These are phyloP conservation scores for Tylopilus sp. DNA, from an alignment of 1,284 basidiomycete genomes.

Conservation along the genomic window DNA sequence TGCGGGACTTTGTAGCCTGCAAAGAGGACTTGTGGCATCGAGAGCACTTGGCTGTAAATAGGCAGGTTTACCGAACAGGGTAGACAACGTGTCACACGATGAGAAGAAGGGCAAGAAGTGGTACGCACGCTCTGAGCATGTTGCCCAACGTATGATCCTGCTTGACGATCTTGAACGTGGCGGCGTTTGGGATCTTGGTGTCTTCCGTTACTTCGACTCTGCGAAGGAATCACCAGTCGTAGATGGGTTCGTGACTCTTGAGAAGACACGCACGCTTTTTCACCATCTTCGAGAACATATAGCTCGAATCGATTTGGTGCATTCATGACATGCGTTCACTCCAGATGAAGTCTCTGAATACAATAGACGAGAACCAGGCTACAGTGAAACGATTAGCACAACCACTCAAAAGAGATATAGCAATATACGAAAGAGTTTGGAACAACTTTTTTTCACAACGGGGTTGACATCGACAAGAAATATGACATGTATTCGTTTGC, in stretches of 20 bases:
- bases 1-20: constrained; percentile 99
- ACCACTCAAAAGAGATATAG: neutral
- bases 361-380: neutral
- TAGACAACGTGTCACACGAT: neutral
- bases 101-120: neutral
- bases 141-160: constrained; percentile 98
- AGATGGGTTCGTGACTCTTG: neutral
- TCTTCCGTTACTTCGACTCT: constrained; percentile 95
- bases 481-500: constrained; percentile 43
- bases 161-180: constrained; percentile 93
- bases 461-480: constrained; percentile 78
- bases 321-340: constrained; percentile 71
- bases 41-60: constrained; percentile 81
- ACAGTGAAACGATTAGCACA: constrained; percentile 7
- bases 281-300: constrained; percentile 92
- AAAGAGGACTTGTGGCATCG: constrained; percentile 90
- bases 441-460: constrained; percentile 50
- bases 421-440: constrained; percentile 8
- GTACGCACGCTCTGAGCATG: constrained; percentile 91
- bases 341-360: constrained; percentile 2
- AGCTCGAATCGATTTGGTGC: constrained; percentile 94
- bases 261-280: constrained; percentile 80
- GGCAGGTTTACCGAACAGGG: constrained; percentile 14
- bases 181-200: constrained; percentile 97
- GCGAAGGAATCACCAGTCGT: constrained; percentile 13